Evolutionary conservation across 169 alveolate species (phyloP), one percentile per base, ranked within the genome.

Genomic region (Plasmodium knowlesi): DNA sequence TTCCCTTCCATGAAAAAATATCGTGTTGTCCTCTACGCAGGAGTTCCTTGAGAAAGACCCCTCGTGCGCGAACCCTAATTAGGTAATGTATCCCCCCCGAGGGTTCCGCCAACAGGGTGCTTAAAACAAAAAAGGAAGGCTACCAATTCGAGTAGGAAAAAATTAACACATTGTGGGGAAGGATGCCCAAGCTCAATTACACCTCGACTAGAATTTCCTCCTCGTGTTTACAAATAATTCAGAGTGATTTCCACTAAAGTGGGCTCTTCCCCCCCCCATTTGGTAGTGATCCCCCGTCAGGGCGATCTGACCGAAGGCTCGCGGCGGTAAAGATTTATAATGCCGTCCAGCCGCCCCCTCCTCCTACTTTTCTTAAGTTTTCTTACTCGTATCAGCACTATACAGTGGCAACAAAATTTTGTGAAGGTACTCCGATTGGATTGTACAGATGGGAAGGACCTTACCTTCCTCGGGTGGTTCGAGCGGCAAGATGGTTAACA

Each of bases 381-480:
- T 3, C 57, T 73, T 50, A 50, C 61, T 30, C 79, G 54, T 53
- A 34, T 46, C 22, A 84, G 78, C 76, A 28, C n/a, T 25, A 34
- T 50, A 50, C 74, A 73, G 12, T 84, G 93, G 28, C 50, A 46
- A 25, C 34, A 22, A 53, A 84, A 61, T 22, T 14, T 67, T 84
- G 41, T 19, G 28, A 73, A 84, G 93, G 93, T 84, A 84, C 76
- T 19, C 39, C 37, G 0, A 28, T 12, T 10, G 28, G 32, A 41
- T 39, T 80, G 14, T 8, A 41, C 57, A 16, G 71, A 67, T 70
- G 53, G 76, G 34, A 25, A 39, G 28, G 70, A 22, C 82, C 22
- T 9, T 54, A 22, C 82, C 22, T 3, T 34, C 46, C 37, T 39
- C 54, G 25, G 22, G 22, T 50, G 5, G 61, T 50, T 14, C 37